Conservation (phyloP, 257 asterid genomes). For the Petunia secreta region DNA sequence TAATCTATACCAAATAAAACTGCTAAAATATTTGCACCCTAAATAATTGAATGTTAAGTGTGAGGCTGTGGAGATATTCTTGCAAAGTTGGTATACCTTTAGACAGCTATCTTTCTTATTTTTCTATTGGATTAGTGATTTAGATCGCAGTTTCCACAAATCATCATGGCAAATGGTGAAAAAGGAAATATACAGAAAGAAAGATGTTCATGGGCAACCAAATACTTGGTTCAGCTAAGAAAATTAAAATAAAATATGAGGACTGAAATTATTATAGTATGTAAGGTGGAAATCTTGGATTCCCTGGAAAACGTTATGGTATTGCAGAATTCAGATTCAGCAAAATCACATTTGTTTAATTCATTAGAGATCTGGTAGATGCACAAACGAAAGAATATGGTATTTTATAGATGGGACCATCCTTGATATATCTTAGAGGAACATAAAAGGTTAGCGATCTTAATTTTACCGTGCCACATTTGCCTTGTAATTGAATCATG, state of each 20-base stretch:
- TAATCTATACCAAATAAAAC: not conserved
- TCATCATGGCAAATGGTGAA: not conserved
- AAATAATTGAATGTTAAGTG: constrained; percentile 20
- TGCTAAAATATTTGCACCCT: not conserved
- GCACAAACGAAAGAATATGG: not conserved
- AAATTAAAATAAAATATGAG: constrained; percentile 12
- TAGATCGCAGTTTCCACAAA: not conserved
- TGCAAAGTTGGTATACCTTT: constrained; percentile 23
- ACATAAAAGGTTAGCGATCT: not conserved
- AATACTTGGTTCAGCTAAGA: not conserved
- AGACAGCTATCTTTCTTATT: not conserved
- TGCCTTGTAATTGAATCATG: too few species aligned
- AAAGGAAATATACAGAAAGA: not conserved
- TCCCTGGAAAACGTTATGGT: constrained; percentile 14
- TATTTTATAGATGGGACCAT: not conserved
- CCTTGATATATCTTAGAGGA: constrained; percentile 3
- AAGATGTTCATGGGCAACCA: not conserved
- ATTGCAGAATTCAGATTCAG: constrained; percentile 14
- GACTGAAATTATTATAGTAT: not conserved
- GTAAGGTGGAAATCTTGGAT: constrained; percentile 23
- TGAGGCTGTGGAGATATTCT: constrained; percentile 15
- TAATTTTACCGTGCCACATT: not conserved
- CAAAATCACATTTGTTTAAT: constrained; percentile 14
- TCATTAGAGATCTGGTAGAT: constrained; percentile 14
- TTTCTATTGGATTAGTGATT: not conserved